Evolutionary conservation across 2,329 filamentous ascomycete genomes (phyloP).

Genomic region (Fusarium aywerte): DNA sequence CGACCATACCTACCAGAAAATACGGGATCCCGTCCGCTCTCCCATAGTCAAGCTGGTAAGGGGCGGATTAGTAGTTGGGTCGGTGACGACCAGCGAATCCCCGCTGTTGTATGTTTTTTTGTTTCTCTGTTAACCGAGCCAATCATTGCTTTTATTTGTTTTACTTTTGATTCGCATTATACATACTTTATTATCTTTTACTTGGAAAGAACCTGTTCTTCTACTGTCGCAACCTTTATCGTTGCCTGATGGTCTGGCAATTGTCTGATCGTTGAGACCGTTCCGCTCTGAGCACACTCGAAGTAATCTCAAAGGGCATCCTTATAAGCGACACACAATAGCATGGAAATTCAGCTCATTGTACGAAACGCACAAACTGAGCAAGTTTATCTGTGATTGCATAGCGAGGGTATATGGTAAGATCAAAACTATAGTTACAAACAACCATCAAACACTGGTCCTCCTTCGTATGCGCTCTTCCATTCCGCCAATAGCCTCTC

Average conservation of each 20-base stretch:
- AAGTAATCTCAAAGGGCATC: too few relatives aligned
- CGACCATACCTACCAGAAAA: background rate
- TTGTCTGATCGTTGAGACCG: too few relatives aligned
- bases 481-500: fast-evolving
- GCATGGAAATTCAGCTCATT: background rate
- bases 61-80: background rate
- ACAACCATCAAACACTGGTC: background rate
- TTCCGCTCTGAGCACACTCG: too few relatives aligned
- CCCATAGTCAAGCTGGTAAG: background rate
- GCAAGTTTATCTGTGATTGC: background rate
- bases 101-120: background rate
- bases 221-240: too few relatives aligned
- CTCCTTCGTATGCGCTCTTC: background rate
- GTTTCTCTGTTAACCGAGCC: too few relatives aligned
- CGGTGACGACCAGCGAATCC: background rate
- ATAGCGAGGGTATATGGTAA: background rate
- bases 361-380: background rate
- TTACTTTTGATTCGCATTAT: background rate
- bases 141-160: too few relatives aligned
- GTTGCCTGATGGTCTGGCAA: too few relatives aligned
- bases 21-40: background rate
- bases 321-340: too few relatives aligned
- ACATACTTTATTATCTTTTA: background rate
- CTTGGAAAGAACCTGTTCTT: too few relatives aligned
- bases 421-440: background rate